Evolutionary conservation across 2,329 filamentous ascomycete species (phyloP), one percentile per base, ranked within the genome.

Genomic region (Colletotrichum sp.): DNA sequence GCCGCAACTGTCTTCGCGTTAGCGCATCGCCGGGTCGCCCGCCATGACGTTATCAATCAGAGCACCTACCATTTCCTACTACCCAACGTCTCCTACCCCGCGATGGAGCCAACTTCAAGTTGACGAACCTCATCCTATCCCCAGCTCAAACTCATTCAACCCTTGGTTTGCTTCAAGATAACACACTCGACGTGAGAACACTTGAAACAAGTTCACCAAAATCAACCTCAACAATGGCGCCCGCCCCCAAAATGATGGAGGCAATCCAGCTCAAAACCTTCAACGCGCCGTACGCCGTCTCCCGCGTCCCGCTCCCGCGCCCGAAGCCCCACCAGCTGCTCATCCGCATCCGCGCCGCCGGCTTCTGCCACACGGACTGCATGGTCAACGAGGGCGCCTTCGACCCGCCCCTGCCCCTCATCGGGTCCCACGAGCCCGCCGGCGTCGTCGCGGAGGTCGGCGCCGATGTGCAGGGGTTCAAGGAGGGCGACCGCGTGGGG

Each of bases 281-380:
- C 36, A 58, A 71, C 38, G 64, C 52, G 26, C 71, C 71, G 13
- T 77, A 72, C n/a, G 43, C 61, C 24, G 34, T 77, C 24, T 66
- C 67, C 21, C 32, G 69, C 24, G 70, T 77, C 24, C 30, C 60
- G 24, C 64, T 71, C 24, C 75, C 75, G 13, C 64, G 18, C 1
- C 75, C 75, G n/a, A 58, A 71, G 64, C 64, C 75, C 18, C 55
- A 77, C 52, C 75, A 77, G 64, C 52, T 77, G 3, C 72, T 77
- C 16, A 60, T 77, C 58, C 75, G 71, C 36, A 67, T 77, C 68
- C 66, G 55, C n/a, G 75, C 75, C 15, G 75, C 68, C 24, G 75
- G 75, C 38, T 74, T 75, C 60, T 77, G 75, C 60, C 71, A 77
- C 68, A 75, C 75, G 2, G 75, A 77, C 65, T 75, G 71, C 64